Evolutionary conservation across 192 early-diverging fungal genomes (phyloP).

Genomic region (Lobulomyces angularis): DNA sequence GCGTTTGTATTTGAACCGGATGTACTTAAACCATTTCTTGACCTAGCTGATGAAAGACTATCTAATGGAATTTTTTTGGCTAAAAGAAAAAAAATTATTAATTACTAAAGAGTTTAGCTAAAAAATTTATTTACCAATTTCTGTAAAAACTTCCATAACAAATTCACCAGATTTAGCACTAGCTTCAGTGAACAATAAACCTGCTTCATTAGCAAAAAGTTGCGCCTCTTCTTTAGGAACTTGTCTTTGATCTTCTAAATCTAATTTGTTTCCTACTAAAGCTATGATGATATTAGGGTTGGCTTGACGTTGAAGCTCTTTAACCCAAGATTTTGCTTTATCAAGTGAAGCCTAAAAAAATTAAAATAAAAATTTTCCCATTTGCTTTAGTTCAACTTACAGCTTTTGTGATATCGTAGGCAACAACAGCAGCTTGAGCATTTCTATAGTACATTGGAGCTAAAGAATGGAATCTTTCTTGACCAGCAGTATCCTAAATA

Average conservation of each 20-base stretch:
- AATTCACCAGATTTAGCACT: slow-evolving; percentile 72
- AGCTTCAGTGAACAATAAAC: slow-evolving; percentile 80
- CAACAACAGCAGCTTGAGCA: slow-evolving; percentile 92
- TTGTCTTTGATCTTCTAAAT: slow-evolving; percentile 56
- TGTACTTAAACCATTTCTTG: slow-evolving; percentile 14
- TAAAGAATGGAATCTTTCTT: slow-evolving; percentile 93
- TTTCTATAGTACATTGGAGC: slow-evolving; percentile 96
- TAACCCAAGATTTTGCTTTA: slow-evolving; percentile 89
- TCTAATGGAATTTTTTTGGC: slow-evolving; percentile 49
- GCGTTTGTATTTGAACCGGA: too few relatives aligned
- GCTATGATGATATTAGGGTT: slow-evolving; percentile 93
- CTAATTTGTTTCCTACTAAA: slow-evolving; percentile 92
- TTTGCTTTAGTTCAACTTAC: slow-evolving; percentile 13
- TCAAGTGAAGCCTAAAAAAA: slow-evolving; percentile 58
- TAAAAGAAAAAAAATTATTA: slow-evolving; percentile 4
- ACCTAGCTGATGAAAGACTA: slow-evolving; percentile 21
- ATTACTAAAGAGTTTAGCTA: not conserved
- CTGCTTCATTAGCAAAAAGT: slow-evolving; percentile 63
- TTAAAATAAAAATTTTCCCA: not conserved
- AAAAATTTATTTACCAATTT: slow-evolving; percentile 47
- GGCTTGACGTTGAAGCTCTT: slow-evolving; percentile 91
- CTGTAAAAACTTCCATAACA: slow-evolving; percentile 81
- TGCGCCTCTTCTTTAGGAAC: slow-evolving; percentile 61
- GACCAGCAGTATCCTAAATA: slow-evolving; percentile 92
- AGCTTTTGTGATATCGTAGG: slow-evolving; percentile 85